Base-by-base conservation (phyloP, 257 asterid species). In the Solanum medicagineum region DNA sequence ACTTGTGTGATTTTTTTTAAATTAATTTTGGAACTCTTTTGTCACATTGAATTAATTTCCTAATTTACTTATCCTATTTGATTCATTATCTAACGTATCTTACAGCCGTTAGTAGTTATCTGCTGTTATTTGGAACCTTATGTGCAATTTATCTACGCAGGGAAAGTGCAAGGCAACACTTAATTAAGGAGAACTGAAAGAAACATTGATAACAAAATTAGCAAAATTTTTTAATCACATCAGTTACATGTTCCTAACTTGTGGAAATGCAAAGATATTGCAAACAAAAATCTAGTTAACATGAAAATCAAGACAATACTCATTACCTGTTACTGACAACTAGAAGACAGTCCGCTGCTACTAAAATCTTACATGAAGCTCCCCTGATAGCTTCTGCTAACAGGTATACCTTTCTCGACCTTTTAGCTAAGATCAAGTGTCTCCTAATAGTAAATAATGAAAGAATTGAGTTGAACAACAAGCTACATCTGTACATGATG, bases 371-470 rank as follows among this genome's bases (percentile, higher is more conserved):
- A 75, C 22, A 49, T 49, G 62, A 7, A 75, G 68, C 69, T 84
- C 26, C 88, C 86, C 91, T 60, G 88, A 85, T 87, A 83, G 89
- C 92, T 89, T 85, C 80, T 77, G 63, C 86, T 70, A 88, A 86
- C 90, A 89, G 92, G 93, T 53, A 89, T 87, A 89, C 86, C 90
- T 90, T 90, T 90, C 91, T 89, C 89, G 88, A 89, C 89, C 92
- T 86, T 91, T 86, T 89, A 92, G 93, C 93, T 91, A 89, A 91
- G 91, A 89, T 89, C 92, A 88, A 88, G 93, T 83, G 92, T 26
- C 49, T 53, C 66, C 83, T 79, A 91, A 42, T 90, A 93, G 84
- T 88, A 93, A 92, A 88, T 85, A 87, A 91, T 86, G 86, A 86
- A 83, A 89, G 89, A 90, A 87, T 56, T 87, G 81, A 45, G 82